A percentile compares a stretch with the other conserved stretches of the same genome.
phyloP scores from a whole-genome alignment of 208 protist genomes.

The Crithidia thermophila region DNA sequence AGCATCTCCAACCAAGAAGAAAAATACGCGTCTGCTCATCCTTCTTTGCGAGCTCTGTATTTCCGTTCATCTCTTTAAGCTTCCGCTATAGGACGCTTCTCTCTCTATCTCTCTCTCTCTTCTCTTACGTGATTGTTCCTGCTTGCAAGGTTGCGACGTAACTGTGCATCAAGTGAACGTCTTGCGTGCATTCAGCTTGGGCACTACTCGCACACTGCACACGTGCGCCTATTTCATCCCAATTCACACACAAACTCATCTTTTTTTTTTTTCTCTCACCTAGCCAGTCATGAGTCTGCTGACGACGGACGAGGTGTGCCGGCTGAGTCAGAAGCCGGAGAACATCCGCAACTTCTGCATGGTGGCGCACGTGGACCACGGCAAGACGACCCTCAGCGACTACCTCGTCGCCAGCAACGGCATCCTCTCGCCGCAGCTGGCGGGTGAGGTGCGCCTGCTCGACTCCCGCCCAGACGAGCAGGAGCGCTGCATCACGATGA shows the following conservation, averaged over 20 bases:
- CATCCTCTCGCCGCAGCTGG: constrained; percentile 97
- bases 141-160: neutral
- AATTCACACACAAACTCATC: no score
- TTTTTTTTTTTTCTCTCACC: neutral
- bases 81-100: no score
- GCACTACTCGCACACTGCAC: no score
- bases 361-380: constrained; percentile 99
- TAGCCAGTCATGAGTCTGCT: constrained; percentile 16
- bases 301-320: constrained; percentile 35
- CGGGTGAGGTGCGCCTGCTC: constrained; percentile 97
- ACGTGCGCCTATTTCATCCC: no score
- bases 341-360: constrained; percentile 97
- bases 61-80: neutral
- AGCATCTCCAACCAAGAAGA: no score
- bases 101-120: constrained; percentile 8
- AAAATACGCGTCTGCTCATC: neutral
- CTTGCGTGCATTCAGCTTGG: no score
- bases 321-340: constrained; percentile 70
- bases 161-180: neutral
- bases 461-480: constrained; percentile 98
- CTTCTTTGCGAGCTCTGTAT: neutral
- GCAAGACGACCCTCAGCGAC: constrained; percentile 99
- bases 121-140: neutral
- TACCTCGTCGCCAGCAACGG: constrained; percentile 97
- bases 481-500: constrained; percentile 99